Evolutionary conservation across 768 basidiomycete species (phyloP), one percentile per base, ranked within the genome.

Genomic region (Leccinum truebloodii): DNA sequence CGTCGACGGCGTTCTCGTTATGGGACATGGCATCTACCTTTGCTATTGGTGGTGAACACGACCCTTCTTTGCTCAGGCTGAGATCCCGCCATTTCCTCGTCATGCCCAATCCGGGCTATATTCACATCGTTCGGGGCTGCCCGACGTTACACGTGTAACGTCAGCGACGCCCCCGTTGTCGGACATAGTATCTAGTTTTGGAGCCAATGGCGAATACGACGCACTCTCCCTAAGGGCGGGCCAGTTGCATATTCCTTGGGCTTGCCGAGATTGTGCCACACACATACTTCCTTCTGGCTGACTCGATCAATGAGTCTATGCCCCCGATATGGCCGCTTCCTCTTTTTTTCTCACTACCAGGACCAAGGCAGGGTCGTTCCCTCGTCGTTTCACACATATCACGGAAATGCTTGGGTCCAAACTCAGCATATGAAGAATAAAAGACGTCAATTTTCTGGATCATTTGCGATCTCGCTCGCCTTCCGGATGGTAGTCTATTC

Each of bases 81-180:
- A 18, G 55, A 54, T 10, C 41, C 63, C 30, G 44, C 14, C 41
- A 10, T 10, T 30, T 16, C 28, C 16, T 49, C 44, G 16, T 22
- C 22, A 52, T 26, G 26, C 13, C 8, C n/a, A 26, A 28, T 52
- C 16, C 16, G 7, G 10, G 4, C 6, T 3, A 18, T 13, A n/a
- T n/a, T 41, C n/a, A 22, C 55, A 9, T 49, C 6, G n/a, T 54
- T 53, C 44, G 55, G 39, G 32, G 48, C 35, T 63, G 67, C 71
- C 62, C 67, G 54, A 66, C 60, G 65, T 71, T 68, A 60, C 71
- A 71, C 71, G 67, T 71, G 70, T 69, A 65, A 73, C 67, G 62
- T 72, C 57, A 63, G 20, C 61, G 46, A 62, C 30, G 51, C 20
- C 37, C 46, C 20, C 52, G 39, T 26, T 16, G 46, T 32, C 52